Conservation (phyloP, 2,329 filamentous ascomycete species). For the Hypomyces perniciosus region DNA sequence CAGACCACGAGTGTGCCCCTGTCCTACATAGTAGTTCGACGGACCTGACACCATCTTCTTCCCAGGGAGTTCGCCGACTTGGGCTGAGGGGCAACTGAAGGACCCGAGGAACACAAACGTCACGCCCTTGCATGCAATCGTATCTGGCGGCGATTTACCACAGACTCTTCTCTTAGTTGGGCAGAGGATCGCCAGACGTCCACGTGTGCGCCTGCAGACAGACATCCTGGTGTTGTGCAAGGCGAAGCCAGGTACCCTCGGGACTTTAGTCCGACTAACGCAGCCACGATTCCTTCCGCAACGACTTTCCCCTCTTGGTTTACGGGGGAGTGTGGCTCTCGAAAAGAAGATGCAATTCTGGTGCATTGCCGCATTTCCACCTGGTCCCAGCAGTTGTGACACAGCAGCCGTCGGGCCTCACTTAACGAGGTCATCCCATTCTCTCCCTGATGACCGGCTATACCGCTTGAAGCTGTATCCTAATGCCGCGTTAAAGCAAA, state of each 20-base stretch:
- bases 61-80: too few relatives aligned
- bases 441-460: not conserved
- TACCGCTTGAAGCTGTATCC: not conserved
- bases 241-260: not conserved
- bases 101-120: too few relatives aligned
- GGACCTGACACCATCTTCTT: too few relatives aligned
- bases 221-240: not conserved
- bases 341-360: not conserved
- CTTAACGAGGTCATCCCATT: too few relatives aligned
- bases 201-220: not conserved
- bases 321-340: slow-evolving; percentile 5
- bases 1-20: too few relatives aligned
- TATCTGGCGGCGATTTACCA: too few relatives aligned
- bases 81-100: too few relatives aligned
- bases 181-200: too few relatives aligned
- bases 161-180: too few relatives aligned
- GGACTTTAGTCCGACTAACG: not conserved
- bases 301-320: slow-evolving; percentile 10
- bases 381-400: slow-evolving; percentile 7
- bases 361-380: slow-evolving; percentile 10
- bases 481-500: not conserved
- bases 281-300: slow-evolving; percentile 5
- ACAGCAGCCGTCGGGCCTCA: not conserved
- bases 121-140: too few relatives aligned
- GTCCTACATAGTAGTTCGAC: too few relatives aligned